phyloP scores from a whole-genome alignment of 345 rosid genomes.

The Moricandia arvensis region DNA sequence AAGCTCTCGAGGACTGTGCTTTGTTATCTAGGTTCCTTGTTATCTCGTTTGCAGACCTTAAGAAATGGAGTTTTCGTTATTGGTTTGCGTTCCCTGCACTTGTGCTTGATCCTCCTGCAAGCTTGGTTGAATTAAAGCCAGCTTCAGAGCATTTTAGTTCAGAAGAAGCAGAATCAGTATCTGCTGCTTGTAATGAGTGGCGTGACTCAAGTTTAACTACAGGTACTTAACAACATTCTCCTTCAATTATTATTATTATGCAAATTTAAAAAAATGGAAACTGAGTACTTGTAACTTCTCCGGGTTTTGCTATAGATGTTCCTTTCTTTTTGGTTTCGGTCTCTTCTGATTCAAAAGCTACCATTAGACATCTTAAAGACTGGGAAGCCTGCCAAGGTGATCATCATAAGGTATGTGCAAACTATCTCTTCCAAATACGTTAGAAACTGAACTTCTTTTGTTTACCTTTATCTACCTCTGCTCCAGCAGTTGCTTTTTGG shows the following conservation, averaged over 20 bases:
- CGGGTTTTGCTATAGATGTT: constrained; percentile 48
- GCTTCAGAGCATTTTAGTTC: constrained; percentile 71
- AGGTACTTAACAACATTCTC: constrained; percentile 40
- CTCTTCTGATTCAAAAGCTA: constrained; percentile 55
- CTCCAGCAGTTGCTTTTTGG: constrained; percentile 68
- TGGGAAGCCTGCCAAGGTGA: constrained; percentile 62
- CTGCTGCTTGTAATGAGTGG: constrained; percentile 83
- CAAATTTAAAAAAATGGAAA: background rate
- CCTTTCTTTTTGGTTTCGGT: constrained; percentile 77
- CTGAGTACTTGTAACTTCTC: constrained; percentile 11
- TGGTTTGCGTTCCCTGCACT: constrained; percentile 93
- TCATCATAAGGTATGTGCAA: constrained; percentile 62
- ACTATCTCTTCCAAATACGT: background rate
- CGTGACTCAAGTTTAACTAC: constrained; percentile 65
- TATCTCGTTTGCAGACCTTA: constrained; percentile 83
- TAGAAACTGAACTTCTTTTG: background rate
- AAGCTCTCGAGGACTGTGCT: constrained; percentile 68
- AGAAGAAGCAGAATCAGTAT: constrained; percentile 75
- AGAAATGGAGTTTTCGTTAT: constrained; percentile 85
- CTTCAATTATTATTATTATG: background rate
- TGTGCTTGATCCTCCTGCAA: constrained; percentile 82
- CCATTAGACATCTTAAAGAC: constrained; percentile 64
- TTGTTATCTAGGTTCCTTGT: constrained; percentile 71
- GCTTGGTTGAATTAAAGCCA: constrained; percentile 59
- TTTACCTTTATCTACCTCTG: constrained; percentile 3